Base-by-base conservation (phyloP, 352 stramenopile species). In the Pythium phragmiticola region DNA sequence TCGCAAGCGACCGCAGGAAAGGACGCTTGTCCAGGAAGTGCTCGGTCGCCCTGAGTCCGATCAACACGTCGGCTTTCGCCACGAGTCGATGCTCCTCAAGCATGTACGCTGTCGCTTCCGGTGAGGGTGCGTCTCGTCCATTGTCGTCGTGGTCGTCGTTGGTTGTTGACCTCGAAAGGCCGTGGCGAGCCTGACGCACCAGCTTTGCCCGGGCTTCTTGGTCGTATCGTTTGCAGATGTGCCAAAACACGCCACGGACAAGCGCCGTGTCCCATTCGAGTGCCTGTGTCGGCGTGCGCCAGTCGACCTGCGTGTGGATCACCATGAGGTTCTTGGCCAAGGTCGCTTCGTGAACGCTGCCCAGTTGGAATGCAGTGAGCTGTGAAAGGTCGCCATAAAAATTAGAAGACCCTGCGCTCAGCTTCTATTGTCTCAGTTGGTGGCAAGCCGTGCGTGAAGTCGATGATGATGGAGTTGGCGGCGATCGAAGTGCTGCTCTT, bases 401-500 rank as follows among this genome's bases (percentile, higher is more conserved):
- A 59, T 37, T 48, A 63, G 41, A 49, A 54, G 57, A 28, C 17
- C 45, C n/a, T 39, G 9, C 49, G n/a, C 28, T 23, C 1, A 42
- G 19, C 5, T 26, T 16, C 37, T 37, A 21, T 8, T 2, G 17
- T 16, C 39, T 46, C 39, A 21, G 6, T 46, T 30, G 26, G 26
- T 30, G 26, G 26, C 26, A 30, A 21, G 39, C 13, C 39, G 11
- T 46, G 9, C 1, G 39, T 39, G 7, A 39, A 46, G 13, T 23
- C 14, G 39, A 8, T 46, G 39, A 58, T 39, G 17, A 61, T 67
- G 64, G 43, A 61, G 17, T 46, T 66, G 34, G 39, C 51, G 9
- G 55, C 48, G 26, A 84, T 87, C 70, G 74, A 84, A 60, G 53
- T 87, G 34, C 46, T 89, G 54, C 51, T 89, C 43, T 69, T 91